Base-by-base conservation (phyloP, 1,139 yeast genomes). In the Geotrichum bryndzae region DNA sequence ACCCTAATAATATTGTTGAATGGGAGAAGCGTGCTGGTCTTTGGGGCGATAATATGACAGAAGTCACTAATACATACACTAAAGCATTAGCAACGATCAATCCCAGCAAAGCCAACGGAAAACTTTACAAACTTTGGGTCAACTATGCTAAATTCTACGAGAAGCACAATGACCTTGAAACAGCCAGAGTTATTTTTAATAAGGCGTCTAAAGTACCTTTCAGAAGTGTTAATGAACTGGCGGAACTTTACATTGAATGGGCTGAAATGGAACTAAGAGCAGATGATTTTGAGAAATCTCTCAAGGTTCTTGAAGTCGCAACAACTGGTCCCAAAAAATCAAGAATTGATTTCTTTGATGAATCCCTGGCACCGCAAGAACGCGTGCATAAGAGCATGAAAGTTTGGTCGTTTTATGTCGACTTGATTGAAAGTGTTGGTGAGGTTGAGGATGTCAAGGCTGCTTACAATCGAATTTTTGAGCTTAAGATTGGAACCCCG, bases 331-430 rank as follows among this genome's bases (percentile, higher is more conserved):
- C 86, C 1, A 70, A 75, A 54, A 61, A 62, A 11, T 70, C 73
- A 25, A 66, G 61, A 4, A 68, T 80, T 15, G 73, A 75, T 58
- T 81, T 72, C 66, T 74, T 76, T 46, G 84, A 84, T 66, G 74
- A 76, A n/a, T 69, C 76, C 0, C 64, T 79, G 1, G 77, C 86
- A 5, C 83, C 88, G 0, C 90, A 87, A 66, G 76, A 80, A 41
- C 74, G 90, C 31, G 69, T 87, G 3, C 85, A 82, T 69, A 85
- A 83, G 67, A 84, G 89, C 3, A 76, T 78, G 58, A 82, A 82
- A 63, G 73, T 90, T 3, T 91, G 97, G 97, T 76, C 83, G 7
- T 84, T 84, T 65, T 90, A 88, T 70, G 74, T 90, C 46, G 97
- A 90, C 69, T 73, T 90, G 33, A 79, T 87, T 25, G 96, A 89